These are phyloP conservation scores for Ceriops tagal DNA, from an alignment of 345 rosid species.

Conservation along the genomic window DNA sequence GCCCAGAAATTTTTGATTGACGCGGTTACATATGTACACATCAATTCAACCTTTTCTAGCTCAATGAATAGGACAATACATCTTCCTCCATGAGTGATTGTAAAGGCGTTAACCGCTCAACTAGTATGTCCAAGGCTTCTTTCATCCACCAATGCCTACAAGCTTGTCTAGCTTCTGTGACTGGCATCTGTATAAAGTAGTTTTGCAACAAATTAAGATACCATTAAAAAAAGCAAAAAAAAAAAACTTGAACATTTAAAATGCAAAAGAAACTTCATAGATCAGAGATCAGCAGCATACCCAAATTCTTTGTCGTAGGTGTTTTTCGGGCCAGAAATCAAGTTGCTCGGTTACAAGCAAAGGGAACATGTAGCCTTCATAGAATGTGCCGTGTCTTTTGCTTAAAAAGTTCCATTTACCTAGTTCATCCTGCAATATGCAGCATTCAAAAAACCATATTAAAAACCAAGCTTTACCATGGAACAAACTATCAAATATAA, in stretches of 20 bases:
- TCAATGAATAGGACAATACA: neutral
- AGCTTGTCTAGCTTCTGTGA: conserved; percentile 64
- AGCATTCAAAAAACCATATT: neutral
- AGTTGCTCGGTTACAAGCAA: conserved; percentile 67
- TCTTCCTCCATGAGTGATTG: conserved; percentile 23
- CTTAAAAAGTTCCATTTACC: conserved; percentile 82
- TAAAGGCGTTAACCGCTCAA: conserved; percentile 34
- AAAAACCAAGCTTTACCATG: neutral
- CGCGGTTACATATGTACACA: too few species aligned
- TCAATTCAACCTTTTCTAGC: too few species aligned
- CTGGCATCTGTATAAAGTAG: conserved; percentile 43
- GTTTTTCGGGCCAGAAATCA: conserved; percentile 77
- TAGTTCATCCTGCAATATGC: conserved; percentile 46
- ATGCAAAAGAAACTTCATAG: neutral
- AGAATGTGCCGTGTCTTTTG: conserved; percentile 65
- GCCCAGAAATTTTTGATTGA: too few species aligned
- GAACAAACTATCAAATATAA: too few species aligned
- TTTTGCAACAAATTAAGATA: neutral
- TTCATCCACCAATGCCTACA: conserved; percentile 95
- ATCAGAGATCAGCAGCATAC: conserved; percentile 23
- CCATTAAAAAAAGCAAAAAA: too few species aligned
- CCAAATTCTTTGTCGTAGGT: conserved; percentile 68
- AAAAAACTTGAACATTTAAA: neutral
- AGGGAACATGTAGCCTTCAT: conserved; percentile 93
- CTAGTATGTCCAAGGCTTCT: conserved; percentile 72